A percentile compares a stretch with the other conserved stretches of the same genome.
Evolutionary conservation across 2,329 filamentous ascomycete genomes (phyloP).

Genomic region (Plectosphaerella cucumerina): DNA sequence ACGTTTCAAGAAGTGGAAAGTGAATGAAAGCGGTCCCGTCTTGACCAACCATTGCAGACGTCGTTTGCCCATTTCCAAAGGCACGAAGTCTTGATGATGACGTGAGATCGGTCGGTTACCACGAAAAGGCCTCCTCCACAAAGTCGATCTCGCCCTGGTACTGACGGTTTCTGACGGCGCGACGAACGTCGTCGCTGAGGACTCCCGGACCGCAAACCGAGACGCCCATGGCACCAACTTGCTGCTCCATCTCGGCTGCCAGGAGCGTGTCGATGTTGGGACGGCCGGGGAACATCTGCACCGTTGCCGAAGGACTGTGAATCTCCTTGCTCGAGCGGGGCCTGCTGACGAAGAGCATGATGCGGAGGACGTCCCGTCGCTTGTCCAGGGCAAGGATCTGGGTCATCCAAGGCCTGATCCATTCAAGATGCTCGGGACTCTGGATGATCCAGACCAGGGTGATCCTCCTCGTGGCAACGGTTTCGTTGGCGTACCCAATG

Average conservation of each 20-base stretch:
- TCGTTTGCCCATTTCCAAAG: too few species aligned
- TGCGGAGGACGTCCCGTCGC: slow-evolving; percentile 68
- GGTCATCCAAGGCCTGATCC: slow-evolving; percentile 83
- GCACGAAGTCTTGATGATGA: too few species aligned
- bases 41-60: too few species aligned
- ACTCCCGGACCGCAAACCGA: slow-evolving; percentile 71
- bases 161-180: slow-evolving; percentile 61
- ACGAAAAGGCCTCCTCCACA: slow-evolving; percentile 72
- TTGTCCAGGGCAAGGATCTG: slow-evolving; percentile 71
- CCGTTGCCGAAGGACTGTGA: slow-evolving; percentile 70
- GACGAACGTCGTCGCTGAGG: slow-evolving; percentile 70
- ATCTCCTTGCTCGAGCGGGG: slow-evolving; percentile 76
- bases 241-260: slow-evolving; percentile 68
- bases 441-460: slow-evolving; percentile 77
- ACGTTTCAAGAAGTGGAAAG: too few species aligned
- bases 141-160: slow-evolving; percentile 68
- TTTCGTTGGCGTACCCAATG: slow-evolving; percentile 62
- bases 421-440: slow-evolving; percentile 75
- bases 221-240: slow-evolving; percentile 70
- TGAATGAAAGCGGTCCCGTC: too few species aligned
- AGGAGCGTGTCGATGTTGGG: slow-evolving; percentile 71
- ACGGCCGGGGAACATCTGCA: slow-evolving; percentile 80
- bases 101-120: slow-evolving; percentile 29
- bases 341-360: slow-evolving; percentile 74
- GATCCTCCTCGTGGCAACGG: slow-evolving; percentile 66